These are phyloP conservation scores for Gossypium trilobum DNA, from an alignment of 441 rosid species.

Conservation along the genomic window DNA sequence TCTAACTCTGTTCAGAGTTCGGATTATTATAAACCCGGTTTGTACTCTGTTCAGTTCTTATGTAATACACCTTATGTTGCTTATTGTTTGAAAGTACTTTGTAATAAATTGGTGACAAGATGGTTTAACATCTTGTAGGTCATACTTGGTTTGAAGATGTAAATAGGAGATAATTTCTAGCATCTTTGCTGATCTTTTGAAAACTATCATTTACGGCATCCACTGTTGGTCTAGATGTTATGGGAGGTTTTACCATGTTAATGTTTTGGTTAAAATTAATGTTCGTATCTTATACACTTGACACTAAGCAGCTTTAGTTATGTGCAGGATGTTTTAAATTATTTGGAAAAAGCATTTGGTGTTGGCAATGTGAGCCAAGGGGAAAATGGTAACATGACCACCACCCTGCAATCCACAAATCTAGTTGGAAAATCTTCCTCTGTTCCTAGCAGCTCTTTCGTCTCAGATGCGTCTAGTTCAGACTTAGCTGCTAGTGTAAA, in stretches of 20 bases:
- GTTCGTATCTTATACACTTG: background rate
- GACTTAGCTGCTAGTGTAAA: conserved; percentile 43
- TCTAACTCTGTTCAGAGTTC: background rate
- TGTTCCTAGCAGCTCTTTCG: conserved; percentile 46
- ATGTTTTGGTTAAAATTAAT: background rate
- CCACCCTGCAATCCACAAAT: conserved; percentile 50
- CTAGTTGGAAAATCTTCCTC: conserved; percentile 50
- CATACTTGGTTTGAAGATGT: background rate
- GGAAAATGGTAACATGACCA: conserved; percentile 48
- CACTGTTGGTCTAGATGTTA: background rate
- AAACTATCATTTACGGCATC: background rate
- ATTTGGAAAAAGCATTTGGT: conserved; percentile 67
- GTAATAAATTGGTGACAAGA: conserved; percentile 1
- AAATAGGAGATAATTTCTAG: background rate
- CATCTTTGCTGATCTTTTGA: background rate
- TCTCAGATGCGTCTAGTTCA: conserved; percentile 46
- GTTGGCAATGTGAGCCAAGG: conserved; percentile 52
- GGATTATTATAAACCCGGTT: background rate
- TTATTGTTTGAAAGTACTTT: background rate
- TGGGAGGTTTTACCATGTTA: background rate
- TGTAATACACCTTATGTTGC: background rate
- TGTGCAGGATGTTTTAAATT: conserved; percentile 65
- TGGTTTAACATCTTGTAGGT: background rate
- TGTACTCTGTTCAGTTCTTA: background rate
- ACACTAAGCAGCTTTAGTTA: background rate